These are phyloP conservation scores for Fusarium domesticum DNA, from an alignment of 2,329 filamentous ascomycete species.

Conservation along the genomic window DNA sequence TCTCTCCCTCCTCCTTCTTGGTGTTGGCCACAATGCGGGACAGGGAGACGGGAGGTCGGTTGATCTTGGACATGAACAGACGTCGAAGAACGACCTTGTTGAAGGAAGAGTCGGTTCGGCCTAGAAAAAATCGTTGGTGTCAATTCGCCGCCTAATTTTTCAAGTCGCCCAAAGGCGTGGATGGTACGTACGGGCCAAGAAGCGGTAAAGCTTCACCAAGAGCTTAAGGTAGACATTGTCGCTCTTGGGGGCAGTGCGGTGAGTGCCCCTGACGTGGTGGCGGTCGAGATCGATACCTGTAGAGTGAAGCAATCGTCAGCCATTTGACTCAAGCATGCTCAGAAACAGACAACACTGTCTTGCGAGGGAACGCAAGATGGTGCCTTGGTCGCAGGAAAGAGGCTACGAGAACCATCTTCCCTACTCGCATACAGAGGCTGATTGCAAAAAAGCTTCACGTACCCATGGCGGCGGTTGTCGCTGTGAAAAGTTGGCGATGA, in stretches of 20 bases:
- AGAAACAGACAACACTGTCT: conserved; percentile 35
- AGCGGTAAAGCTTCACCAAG: conserved; percentile 97
- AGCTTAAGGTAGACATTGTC: conserved; percentile 98
- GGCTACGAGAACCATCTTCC: conserved; percentile 20
- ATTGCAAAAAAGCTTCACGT: conserved; percentile 46
- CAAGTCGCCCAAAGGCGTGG: neutral
- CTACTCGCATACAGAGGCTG: conserved; percentile 53
- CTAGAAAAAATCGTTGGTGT: conserved; percentile 41
- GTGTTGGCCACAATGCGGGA: conserved; percentile 79
- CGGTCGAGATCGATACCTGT: conserved; percentile 70
- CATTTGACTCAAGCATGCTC: conserved; percentile 64
- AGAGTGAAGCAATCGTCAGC: conserved; percentile 55
- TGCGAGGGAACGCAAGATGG: conserved; percentile 29
- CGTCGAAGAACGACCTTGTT: conserved; percentile 98
- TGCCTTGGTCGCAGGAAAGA: conserved; percentile 30
- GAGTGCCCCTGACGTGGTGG: conserved; percentile 67
- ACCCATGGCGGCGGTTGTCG: conserved; percentile 57
- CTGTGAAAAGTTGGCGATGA: conserved; percentile 40
- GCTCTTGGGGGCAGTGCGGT: conserved; percentile 95
- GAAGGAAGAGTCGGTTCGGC: conserved; percentile 95
- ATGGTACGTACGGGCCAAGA: conserved; percentile 82
- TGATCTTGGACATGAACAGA: conserved; percentile 98
- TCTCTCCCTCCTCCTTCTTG: conserved; percentile 62
- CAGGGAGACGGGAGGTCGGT: conserved; percentile 91
- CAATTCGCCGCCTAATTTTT: conserved; percentile 8